Evolutionary conservation across 1,284 basidiomycete genomes (phyloP).

Genomic region (Phlebopus sp.): DNA sequence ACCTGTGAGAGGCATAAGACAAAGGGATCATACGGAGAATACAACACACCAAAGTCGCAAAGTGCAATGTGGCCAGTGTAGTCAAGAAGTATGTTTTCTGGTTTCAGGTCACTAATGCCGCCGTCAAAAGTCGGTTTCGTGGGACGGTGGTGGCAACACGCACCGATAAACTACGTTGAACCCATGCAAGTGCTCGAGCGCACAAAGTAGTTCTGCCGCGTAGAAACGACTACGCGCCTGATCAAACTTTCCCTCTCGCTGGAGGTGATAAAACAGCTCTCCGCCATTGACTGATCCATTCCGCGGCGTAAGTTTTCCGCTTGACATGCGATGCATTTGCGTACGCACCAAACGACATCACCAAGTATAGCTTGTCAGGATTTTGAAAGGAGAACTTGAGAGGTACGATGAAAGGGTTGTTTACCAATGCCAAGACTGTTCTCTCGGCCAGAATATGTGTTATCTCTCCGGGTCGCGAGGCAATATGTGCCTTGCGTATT

Average conservation of each 20-base stretch:
- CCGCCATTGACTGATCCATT: conserved; percentile 84
- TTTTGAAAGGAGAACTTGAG: conserved; percentile 99
- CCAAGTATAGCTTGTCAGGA: conserved; percentile 95
- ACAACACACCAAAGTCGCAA: conserved; percentile 82
- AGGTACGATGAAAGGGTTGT: conserved; percentile 98
- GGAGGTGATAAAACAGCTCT: conserved; percentile 97
- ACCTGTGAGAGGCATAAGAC: conserved; percentile 39
- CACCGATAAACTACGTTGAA: conserved; percentile 99
- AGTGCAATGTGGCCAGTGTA: conserved; percentile 98
- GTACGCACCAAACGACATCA: conserved; percentile 84
- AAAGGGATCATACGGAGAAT: not conserved
- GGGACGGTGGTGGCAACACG: conserved; percentile 16
- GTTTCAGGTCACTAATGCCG: conserved; percentile 80
- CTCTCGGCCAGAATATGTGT: conserved; percentile 98
- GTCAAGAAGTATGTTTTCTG: conserved; percentile 96
- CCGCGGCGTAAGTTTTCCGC: conserved; percentile 1
- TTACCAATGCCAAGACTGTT: conserved; percentile 95
- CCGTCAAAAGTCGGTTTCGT: conserved; percentile 1
- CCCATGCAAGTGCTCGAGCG: conserved; percentile 93
- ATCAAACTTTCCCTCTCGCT: conserved; percentile 95
- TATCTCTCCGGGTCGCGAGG: conserved; percentile 93
- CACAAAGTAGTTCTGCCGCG: conserved; percentile 92
- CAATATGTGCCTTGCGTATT: conserved; percentile 98
- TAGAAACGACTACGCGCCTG: conserved; percentile 94
- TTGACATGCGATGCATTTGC: not conserved